Evolutionary conservation across 805 yeast genomes (phyloP).

Genomic region (Lachancea lanzarotensis): DNA sequence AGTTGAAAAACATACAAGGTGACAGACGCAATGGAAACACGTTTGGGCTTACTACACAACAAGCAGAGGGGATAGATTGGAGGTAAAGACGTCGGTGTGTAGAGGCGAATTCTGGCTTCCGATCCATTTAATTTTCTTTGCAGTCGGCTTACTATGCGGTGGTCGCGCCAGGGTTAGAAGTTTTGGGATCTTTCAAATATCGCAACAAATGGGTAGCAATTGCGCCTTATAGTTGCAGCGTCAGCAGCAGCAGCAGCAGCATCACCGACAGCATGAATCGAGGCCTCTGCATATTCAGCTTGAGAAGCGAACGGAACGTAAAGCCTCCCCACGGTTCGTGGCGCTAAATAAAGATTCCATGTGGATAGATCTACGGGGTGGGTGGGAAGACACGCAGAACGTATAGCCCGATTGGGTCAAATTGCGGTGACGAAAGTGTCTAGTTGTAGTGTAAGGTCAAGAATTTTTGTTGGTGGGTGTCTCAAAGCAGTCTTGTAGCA

Average conservation of each 20-base stretch:
- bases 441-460: too few species aligned
- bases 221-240: too few species aligned
- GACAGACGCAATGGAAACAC: neutral
- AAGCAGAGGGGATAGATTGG: neutral
- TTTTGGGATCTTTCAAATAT: neutral
- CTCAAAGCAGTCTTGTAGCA: too few species aligned
- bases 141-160: neutral
- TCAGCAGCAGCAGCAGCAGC: too few species aligned
- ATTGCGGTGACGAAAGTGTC: neutral
- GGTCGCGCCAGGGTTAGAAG: conserved; percentile 4
- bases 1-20: neutral
- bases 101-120: neutral
- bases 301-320: too few species aligned
- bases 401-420: neutral
- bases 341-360: too few species aligned
- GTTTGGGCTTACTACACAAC: neutral
- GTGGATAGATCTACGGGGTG: too few species aligned
- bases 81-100: neutral
- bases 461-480: too few species aligned
- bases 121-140: neutral
- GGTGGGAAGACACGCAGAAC: too few species aligned
- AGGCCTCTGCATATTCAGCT: too few species aligned
- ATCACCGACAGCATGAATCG: too few species aligned
- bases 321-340: too few species aligned
- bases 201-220: neutral